Evolutionary conservation across 495 filamentous ascomycete genomes (phyloP).

Genomic region (Penicillium samsonianum): DNA sequence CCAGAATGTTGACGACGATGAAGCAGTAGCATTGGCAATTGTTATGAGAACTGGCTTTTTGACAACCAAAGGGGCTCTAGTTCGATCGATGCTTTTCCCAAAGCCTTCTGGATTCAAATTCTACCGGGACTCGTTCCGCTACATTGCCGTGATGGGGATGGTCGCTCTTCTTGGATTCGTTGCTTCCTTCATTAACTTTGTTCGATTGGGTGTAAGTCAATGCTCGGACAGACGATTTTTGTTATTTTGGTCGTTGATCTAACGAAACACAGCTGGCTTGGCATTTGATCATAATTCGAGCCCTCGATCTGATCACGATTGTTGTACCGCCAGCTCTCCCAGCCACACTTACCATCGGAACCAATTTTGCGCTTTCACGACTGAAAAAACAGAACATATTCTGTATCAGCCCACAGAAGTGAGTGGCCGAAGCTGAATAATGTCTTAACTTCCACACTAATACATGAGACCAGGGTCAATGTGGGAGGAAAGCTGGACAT

Average conservation of each 20-base stretch:
- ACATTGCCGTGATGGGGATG: slow-evolving; percentile 95
- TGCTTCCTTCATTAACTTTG: slow-evolving; percentile 89
- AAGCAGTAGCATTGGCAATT: slow-evolving; percentile 88
- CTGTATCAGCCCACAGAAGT: slow-evolving; percentile 93
- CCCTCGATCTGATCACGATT: slow-evolving; percentile 95
- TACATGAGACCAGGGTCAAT: slow-evolving; percentile 64
- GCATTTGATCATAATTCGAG: slow-evolving; percentile 87
- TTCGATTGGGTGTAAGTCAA: slow-evolving; percentile 65
- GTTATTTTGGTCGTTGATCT: slow-evolving; percentile 23
- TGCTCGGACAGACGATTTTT: neutral
- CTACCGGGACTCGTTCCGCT: slow-evolving; percentile 95
- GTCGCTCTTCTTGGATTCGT: slow-evolving; percentile 86
- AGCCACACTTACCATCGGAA: slow-evolving; percentile 93
- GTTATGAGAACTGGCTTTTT: slow-evolving; percentile 94
- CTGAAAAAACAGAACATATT: slow-evolving; percentile 88
- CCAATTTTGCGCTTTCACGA: slow-evolving; percentile 87
- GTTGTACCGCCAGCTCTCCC: slow-evolving; percentile 97
- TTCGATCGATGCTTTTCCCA: slow-evolving; percentile 98
- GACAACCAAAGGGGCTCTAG: slow-evolving; percentile 93
- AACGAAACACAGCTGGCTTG: slow-evolving; percentile 59
- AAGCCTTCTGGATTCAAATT: slow-evolving; percentile 98
- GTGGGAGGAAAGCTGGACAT: slow-evolving; percentile 94
- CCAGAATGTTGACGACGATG: slow-evolving; percentile 80
- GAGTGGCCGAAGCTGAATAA: slow-evolving; percentile 6
- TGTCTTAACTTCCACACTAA: slow-evolving; percentile 3